phyloP scores from a whole-genome alignment of 305 asterid species.

The Solanum hybrid region DNA sequence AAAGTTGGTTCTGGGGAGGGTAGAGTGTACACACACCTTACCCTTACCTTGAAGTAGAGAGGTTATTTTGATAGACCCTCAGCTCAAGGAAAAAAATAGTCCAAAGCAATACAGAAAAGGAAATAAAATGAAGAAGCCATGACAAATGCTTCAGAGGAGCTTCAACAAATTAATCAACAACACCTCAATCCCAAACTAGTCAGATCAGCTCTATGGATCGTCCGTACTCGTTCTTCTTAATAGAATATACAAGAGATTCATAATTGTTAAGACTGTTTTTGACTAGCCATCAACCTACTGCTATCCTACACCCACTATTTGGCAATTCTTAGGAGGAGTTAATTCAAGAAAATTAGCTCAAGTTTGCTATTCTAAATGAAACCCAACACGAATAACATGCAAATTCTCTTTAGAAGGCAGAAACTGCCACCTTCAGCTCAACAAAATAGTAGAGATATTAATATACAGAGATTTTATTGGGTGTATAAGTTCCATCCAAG shows the following conservation, averaged over 20 bases:
- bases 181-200: neutral
- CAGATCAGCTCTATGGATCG: neutral
- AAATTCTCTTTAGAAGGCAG: neutral
- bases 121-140: neutral
- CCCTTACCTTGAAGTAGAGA: neutral
- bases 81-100: neutral
- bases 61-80: neutral
- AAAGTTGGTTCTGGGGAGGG: neutral
- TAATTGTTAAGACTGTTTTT: neutral
- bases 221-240: neutral
- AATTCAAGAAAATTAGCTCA: neutral
- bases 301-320: neutral
- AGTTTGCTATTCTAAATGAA: neutral
- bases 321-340: neutral
- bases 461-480: neutral
- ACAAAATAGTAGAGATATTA: neutral
- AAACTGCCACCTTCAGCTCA: neutral
- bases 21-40: neutral
- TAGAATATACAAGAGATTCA: neutral
- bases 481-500: neutral
- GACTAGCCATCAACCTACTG: neutral
- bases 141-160: neutral
- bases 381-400: neutral
- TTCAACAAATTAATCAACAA: slow-evolving; percentile 1
- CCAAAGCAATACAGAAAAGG: neutral